Conservation (phyloP, 2,329 filamentous ascomycete species). For the Acephala macrosclerotiorum region DNA sequence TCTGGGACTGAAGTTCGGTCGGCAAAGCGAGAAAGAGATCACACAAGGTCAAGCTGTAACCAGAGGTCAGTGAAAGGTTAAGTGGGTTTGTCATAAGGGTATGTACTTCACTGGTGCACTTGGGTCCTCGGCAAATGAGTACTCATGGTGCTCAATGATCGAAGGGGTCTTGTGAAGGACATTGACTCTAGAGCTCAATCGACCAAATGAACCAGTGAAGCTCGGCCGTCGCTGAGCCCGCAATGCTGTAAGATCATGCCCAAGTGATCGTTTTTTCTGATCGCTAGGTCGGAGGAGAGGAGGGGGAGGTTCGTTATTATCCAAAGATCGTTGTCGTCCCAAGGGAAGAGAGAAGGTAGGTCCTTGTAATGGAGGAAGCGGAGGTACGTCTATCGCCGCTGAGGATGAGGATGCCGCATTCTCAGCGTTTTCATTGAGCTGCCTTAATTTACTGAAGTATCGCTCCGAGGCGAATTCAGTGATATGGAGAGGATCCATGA, state of each 20-base stretch:
- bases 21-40: conserved; percentile 65
- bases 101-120: conserved; percentile 34
- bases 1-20: conserved; percentile 68
- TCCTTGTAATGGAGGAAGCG: conserved; percentile 25
- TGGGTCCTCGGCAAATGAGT: conserved; percentile 38
- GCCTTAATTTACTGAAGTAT: conserved; percentile 68
- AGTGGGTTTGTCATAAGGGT: not conserved
- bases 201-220: conserved; percentile 43
- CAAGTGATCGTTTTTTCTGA: conserved; percentile 44
- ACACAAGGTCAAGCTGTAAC: conserved; percentile 54
- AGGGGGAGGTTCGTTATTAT: conserved; percentile 32
- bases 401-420: conserved; percentile 44
- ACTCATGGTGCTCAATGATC: conserved; percentile 40
- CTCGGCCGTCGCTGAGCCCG: conserved; percentile 43
- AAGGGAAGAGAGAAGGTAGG: conserved; percentile 42
- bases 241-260: conserved; percentile 42
- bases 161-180: conserved; percentile 40
- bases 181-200: conserved; percentile 42
- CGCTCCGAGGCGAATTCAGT: conserved; percentile 72
- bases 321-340: conserved; percentile 38
- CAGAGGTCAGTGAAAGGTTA: conserved; percentile 22
- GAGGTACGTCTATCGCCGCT: conserved; percentile 14
- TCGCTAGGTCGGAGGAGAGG: conserved; percentile 38
- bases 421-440: conserved; percentile 54
- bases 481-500: conserved; percentile 68